These are phyloP conservation scores for Hypomyces rosellus DNA, from an alignment of 2,329 filamentous ascomycete species.

Conservation along the genomic window DNA sequence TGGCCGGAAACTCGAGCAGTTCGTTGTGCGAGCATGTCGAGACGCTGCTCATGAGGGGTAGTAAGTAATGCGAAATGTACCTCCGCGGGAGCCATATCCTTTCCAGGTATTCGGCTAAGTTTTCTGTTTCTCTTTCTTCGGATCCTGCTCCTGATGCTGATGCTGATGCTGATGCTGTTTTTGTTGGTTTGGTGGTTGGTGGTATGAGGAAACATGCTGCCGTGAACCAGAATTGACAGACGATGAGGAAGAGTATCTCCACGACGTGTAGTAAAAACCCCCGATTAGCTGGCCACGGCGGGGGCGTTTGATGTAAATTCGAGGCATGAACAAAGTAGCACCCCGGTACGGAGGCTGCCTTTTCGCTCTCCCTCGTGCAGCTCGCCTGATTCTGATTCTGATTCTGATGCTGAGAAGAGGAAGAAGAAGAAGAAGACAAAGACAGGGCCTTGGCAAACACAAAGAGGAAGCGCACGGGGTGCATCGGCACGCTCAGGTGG, in stretches of 20 bases:
- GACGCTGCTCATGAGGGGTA: constrained; percentile 49
- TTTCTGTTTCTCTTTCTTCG: constrained; percentile 29
- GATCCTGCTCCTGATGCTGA: no score
- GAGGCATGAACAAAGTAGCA: constrained; percentile 49
- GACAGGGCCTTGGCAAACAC: constrained; percentile 36
- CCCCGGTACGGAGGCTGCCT: constrained; percentile 18
- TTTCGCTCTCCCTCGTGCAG: no score
- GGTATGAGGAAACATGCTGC: constrained; percentile 43
- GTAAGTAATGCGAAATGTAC: constrained; percentile 43
- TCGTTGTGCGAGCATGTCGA: constrained; percentile 48
- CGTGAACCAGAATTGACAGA: constrained; percentile 49
- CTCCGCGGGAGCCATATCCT: constrained; percentile 43
- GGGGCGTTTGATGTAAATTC: constrained; percentile 41
- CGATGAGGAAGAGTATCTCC: constrained; percentile 37
- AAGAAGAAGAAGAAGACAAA: not conserved
- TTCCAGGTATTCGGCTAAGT: constrained; percentile 42
- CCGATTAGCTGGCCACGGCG: constrained; percentile 33
- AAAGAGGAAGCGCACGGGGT: constrained; percentile 47
- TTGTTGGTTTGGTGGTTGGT: constrained; percentile 19
- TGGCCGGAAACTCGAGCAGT: constrained; percentile 46
- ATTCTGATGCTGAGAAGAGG: not conserved
- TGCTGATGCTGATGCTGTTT: no score
- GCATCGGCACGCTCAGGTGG: constrained; percentile 44
- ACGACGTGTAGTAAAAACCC: constrained; percentile 33
- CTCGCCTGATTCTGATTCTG: no score